phyloP scores from a whole-genome alignment of 495 filamentous ascomycete genomes.

The Penicillium bialowiezense region DNA sequence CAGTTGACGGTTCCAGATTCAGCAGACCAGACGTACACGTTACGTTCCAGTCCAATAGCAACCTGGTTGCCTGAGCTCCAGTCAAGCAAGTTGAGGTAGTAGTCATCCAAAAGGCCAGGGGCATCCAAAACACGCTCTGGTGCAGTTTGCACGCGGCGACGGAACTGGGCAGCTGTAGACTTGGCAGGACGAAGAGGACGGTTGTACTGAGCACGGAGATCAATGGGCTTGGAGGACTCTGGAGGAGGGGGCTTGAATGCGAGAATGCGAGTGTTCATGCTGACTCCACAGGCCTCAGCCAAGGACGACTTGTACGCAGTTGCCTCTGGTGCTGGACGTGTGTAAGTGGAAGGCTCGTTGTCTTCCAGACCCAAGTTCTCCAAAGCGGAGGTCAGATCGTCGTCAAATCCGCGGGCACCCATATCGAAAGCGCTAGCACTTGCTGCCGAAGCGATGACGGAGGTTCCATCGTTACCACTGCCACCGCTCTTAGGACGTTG shows the following conservation, averaged over 20 bases:
- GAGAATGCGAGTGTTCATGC: slow-evolving; percentile 91
- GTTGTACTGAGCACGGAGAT: slow-evolving; percentile 97
- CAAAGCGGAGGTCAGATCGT: slow-evolving; percentile 74
- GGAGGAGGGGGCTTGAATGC: slow-evolving; percentile 97
- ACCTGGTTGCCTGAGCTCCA: slow-evolving; percentile 98
- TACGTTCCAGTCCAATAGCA: slow-evolving; percentile 94
- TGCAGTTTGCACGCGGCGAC: slow-evolving; percentile 86
- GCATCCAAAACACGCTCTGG: slow-evolving; percentile 98
- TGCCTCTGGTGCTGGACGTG: slow-evolving; percentile 77
- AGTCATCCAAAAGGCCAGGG: slow-evolving; percentile 93
- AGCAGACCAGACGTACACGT: slow-evolving; percentile 98
- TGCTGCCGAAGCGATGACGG: slow-evolving; percentile 66
- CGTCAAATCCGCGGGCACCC: slow-evolving; percentile 60
- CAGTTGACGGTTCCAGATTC: slow-evolving; percentile 84
- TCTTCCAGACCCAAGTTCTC: slow-evolving; percentile 74
- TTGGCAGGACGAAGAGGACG: slow-evolving; percentile 81
- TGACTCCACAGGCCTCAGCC: slow-evolving; percentile 88
- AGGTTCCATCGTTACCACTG: slow-evolving; percentile 62
- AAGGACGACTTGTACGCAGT: slow-evolving; percentile 91
- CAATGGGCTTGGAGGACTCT: slow-evolving; percentile 96
- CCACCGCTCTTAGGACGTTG: slow-evolving; percentile 66
- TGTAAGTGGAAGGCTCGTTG: slow-evolving; percentile 56
- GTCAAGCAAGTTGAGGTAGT: slow-evolving; percentile 97
- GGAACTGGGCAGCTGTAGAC: slow-evolving; percentile 73
- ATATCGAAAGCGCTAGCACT: slow-evolving; percentile 64